Conservation (phyloP, 805 yeast species). For the Candida silvicultrix region DNA sequence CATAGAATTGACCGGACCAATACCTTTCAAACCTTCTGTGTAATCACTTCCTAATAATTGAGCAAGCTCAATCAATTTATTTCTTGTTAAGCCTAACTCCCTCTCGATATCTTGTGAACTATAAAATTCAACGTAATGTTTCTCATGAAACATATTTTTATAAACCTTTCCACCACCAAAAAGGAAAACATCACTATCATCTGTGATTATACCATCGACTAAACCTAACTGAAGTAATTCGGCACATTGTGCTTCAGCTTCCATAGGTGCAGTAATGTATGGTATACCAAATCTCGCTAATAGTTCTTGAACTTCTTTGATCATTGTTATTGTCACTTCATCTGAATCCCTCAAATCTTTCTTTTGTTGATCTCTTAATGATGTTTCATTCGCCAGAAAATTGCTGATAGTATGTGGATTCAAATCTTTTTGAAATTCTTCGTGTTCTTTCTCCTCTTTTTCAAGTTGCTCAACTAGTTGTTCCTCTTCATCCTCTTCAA, state of each 20-base stretch:
- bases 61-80: slow-evolving; percentile 73
- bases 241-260: slow-evolving; percentile 98
- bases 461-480: slow-evolving; percentile 54
- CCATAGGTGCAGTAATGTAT: slow-evolving; percentile 94
- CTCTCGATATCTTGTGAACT: slow-evolving; percentile 47
- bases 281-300: slow-evolving; percentile 90
- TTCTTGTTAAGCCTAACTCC: slow-evolving; percentile 59
- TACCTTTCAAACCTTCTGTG: slow-evolving; percentile 85
- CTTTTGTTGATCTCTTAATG: slow-evolving; percentile 52
- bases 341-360: slow-evolving; percentile 84
- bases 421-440: slow-evolving; percentile 44
- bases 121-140: slow-evolving; percentile 86
- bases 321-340: slow-evolving; percentile 82
- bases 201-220: slow-evolving; percentile 94
- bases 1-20: slow-evolving; percentile 91
- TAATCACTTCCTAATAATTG: slow-evolving; percentile 89
- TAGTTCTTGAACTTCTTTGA: slow-evolving; percentile 84
- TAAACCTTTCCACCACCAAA: slow-evolving; percentile 86
- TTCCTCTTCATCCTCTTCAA: slow-evolving; percentile 74
- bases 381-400: slow-evolving; percentile 32
- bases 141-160: slow-evolving; percentile 91
- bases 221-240: slow-evolving; percentile 58
- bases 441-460: slow-evolving; percentile 70
- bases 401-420: slow-evolving; percentile 18
- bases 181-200: slow-evolving; percentile 93